Evolutionary conservation across 208 protist species (phyloP).

Genomic region (Novymonas esmeraldas): DNA sequence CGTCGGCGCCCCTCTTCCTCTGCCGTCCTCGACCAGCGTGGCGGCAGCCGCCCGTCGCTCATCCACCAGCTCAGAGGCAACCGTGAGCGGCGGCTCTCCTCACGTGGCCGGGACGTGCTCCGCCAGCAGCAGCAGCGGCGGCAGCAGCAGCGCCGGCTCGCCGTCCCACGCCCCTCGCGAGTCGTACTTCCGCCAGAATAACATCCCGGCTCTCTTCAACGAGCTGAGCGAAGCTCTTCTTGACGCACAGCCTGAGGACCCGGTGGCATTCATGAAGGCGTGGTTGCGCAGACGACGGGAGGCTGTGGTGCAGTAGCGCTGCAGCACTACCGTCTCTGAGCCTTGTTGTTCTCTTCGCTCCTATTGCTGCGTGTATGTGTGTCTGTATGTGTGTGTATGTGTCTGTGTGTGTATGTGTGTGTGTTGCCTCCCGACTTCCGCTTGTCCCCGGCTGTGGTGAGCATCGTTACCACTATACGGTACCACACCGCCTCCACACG

Average conservation of each 20-base stretch:
- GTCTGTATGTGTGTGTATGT: neutral
- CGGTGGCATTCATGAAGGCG: constrained; percentile 55
- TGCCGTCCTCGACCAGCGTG: neutral
- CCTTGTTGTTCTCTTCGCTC: too few relatives aligned
- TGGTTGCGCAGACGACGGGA: constrained; percentile 53
- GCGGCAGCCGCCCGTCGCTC: neutral
- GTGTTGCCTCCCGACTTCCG: too few relatives aligned
- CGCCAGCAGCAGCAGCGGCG: neutral
- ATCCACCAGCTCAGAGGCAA: neutral
- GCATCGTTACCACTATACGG: too few relatives aligned
- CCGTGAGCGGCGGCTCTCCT: too few relatives aligned
- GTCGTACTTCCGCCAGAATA: constrained; percentile 30
- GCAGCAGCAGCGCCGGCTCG: too few relatives aligned
- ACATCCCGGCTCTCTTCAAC: constrained; percentile 60
- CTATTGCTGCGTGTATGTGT: too few relatives aligned
- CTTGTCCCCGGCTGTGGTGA: too few relatives aligned
- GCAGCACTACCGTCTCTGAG: too few relatives aligned
- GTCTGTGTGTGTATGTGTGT: neutral
- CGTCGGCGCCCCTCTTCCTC: neutral
- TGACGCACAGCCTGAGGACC: constrained; percentile 48
- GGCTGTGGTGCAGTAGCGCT: constrained; percentile 10
- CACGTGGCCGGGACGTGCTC: too few relatives aligned
- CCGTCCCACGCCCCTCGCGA: constrained; percentile 4
- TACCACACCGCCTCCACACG: neutral
- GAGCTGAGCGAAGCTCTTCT: constrained; percentile 55